A percentile compares a stretch with the other conserved stretches of the same genome.
Conservation (phyloP, 2,329 filamentous ascomycete species). For the Colletotrichum sp. region DNA sequence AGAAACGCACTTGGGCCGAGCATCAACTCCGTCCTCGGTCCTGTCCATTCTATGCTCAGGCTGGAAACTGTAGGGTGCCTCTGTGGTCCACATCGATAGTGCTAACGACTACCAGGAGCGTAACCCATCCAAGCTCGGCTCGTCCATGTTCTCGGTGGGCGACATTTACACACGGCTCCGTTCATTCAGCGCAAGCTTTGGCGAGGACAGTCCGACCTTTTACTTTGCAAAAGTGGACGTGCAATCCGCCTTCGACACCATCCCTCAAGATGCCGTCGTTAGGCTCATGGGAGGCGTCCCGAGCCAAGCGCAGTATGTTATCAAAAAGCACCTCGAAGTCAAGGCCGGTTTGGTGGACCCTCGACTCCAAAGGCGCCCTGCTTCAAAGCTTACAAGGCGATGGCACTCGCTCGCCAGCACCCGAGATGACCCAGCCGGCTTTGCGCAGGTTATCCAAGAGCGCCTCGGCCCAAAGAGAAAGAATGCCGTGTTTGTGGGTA, state of each 20-base stretch:
- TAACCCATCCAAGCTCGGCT: conserved; percentile 70
- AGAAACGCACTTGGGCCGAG: conserved; percentile 62
- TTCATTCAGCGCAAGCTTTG: conserved; percentile 64
- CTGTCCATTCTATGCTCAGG: conserved; percentile 78
- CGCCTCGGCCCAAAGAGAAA: conserved; percentile 50
- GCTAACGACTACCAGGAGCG: conserved; percentile 30
- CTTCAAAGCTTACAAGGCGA: conserved; percentile 45
- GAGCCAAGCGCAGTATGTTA: conserved; percentile 66
- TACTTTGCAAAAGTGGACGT: conserved; percentile 96
- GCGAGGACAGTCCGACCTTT: conserved; percentile 47
- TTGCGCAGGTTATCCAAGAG: conserved; percentile 50
- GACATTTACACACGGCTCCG: conserved; percentile 81
- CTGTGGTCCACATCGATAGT: too few species aligned
- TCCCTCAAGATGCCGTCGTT: conserved; percentile 80
- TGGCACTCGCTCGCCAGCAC: conserved; percentile 60
- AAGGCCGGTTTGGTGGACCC: conserved; percentile 43
- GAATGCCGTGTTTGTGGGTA: conserved; percentile 81
- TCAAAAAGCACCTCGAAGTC: conserved; percentile 78
- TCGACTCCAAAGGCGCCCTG: conserved; percentile 29
- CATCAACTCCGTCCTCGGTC: conserved; percentile 62
- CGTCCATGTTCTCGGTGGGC: conserved; percentile 79
- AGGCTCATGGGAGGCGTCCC: conserved; percentile 65
- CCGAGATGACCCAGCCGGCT: conserved; percentile 43
- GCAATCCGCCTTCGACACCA: conserved; percentile 91
- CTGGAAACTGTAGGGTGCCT: conserved; percentile 71